phyloP scores from a whole-genome alignment of 768 basidiomycete species.

The Arthromyces matolae region DNA sequence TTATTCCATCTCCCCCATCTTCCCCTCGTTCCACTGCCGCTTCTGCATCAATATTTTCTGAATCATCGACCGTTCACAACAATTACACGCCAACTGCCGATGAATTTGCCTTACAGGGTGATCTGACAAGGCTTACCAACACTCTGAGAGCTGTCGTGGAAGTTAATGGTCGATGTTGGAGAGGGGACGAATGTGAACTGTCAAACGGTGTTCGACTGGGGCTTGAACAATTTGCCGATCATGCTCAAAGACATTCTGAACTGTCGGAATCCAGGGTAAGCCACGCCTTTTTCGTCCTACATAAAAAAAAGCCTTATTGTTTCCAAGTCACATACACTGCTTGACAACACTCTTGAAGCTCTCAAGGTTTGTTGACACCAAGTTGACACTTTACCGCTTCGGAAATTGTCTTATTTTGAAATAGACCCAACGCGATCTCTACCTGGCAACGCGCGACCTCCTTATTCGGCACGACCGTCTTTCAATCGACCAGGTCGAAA shows the following conservation, averaged over 20 bases:
- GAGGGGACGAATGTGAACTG: constrained; percentile 77
- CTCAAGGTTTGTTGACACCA: constrained; percentile 60
- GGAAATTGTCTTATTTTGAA: not conserved
- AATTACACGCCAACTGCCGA: constrained; percentile 22
- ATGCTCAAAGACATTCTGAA: constrained; percentile 71
- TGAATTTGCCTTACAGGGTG: constrained; percentile 54
- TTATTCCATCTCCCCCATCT: constrained; percentile 36
- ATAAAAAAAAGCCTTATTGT: not conserved
- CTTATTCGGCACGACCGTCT: constrained; percentile 87
- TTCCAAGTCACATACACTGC: constrained; percentile 53
- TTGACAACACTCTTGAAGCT: constrained; percentile 70
- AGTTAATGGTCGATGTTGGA: constrained; percentile 78
- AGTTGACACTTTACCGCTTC: not conserved
- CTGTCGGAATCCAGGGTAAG: constrained; percentile 69
- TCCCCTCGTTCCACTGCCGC: constrained; percentile 33
- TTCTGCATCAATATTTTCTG: constrained; percentile 29
- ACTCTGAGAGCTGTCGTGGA: constrained; percentile 76
- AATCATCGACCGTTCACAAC: constrained; percentile 28
- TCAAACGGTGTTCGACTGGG: constrained; percentile 76
- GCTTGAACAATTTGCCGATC: constrained; percentile 59
- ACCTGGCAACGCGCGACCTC: constrained; percentile 82
- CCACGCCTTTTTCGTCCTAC: constrained; percentile 3
- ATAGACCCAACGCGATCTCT: constrained; percentile 79
- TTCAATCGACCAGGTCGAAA: constrained; percentile 83
- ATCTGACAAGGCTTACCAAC: constrained; percentile 79